Percentiles rank a stretch among this genome's conserved stretches.
Conservation (phyloP, 345 rosid genomes). For the Combretum micranthum region DNA sequence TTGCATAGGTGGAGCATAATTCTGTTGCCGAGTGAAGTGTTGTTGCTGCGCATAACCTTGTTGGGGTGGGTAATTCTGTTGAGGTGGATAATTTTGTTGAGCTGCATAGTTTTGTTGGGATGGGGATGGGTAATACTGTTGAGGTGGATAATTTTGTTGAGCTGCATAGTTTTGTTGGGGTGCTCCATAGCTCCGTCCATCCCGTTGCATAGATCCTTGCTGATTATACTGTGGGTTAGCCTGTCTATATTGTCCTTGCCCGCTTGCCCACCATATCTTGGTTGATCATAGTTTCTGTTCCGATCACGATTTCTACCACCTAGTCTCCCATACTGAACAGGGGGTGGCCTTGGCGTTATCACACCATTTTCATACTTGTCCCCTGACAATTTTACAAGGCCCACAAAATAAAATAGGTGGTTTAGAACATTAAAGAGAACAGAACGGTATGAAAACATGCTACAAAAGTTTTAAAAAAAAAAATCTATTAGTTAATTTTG, state of each 20-base stretch:
- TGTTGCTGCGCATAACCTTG: constrained; percentile 24
- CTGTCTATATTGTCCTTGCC: constrained; percentile 31
- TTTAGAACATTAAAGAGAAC: neutral
- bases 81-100: constrained; percentile 4
- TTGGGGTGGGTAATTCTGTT: constrained; percentile 13
- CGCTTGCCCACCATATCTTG: constrained; percentile 37
- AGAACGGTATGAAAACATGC: neutral
- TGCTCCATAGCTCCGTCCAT: constrained; percentile 12
- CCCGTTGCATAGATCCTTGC: constrained; percentile 37
- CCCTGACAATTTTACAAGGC: constrained; percentile 31
- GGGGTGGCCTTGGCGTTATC: constrained; percentile 79
- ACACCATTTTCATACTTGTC: constrained; percentile 85
- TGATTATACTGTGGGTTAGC: constrained; percentile 29
- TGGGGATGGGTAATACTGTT: constrained; percentile 11
- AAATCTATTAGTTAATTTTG: neutral
- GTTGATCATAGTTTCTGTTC: constrained; percentile 23
- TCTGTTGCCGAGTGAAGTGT: constrained; percentile 29
- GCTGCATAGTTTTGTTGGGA: constrained; percentile 4
- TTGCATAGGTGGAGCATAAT: constrained; percentile 27
- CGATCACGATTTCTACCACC: constrained; percentile 39
- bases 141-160: constrained; percentile 11
- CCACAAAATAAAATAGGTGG: constrained; percentile 5
- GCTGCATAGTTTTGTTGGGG: constrained; percentile 2
- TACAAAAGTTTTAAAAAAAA: neutral
- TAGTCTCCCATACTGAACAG: constrained; percentile 36